Base-by-base conservation (phyloP, 371 early-diverging fungal genomes). In the Mortierella sp. region DNA sequence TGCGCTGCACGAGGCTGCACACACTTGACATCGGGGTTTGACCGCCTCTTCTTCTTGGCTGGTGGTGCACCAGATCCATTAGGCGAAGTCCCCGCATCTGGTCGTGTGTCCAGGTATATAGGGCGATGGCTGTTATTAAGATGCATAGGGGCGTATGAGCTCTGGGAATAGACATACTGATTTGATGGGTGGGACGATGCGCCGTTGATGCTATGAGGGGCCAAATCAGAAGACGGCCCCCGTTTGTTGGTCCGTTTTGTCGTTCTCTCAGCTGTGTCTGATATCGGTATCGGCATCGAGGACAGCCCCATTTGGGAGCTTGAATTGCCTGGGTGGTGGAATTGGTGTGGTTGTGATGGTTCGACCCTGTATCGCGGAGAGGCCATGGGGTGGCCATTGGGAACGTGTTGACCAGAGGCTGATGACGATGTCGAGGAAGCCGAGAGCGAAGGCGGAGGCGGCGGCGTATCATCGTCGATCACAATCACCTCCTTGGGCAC, bases 401-500 rank as follows among this genome's bases (percentile, higher is more conserved):
- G 50, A 37, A 48, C 54, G 10, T 61, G 61, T 10, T 62, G 67
- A 9, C 43, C 54, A 24, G 73, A 63, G 28, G 67, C 47, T 21
- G 67, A 60, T 16, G 67, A 55, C 22, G 63, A 68, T 6, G 72
- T 57, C 6, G 69, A 55, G 8, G 79, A 67, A 17, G 78, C 59
- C 24, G 70, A 66, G 44, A 61, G 67, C 39, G 65, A 64, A 3
- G 71, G 60, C 27, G 79, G 80, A n/a, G n/a, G n/a, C 21, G 81
- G 73, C n/a, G 85, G 84, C 21, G 87, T 82, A 43, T 86, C 85
- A 51, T 87, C 87, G 29, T 86, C 87, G 60, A 87, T 87, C 22
- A 87, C 83, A 59, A 87, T 87, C 21, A 87, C 79, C 55, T 87
- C 87, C 64, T 79, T 72, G 24, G 87, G 87, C 19, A 79, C 67